A percentile compares a stretch with the other conserved stretches of the same genome.
Evolutionary conservation across 2,329 filamentous ascomycete species (phyloP).

Genomic region (Zymoseptoria crescenta): DNA sequence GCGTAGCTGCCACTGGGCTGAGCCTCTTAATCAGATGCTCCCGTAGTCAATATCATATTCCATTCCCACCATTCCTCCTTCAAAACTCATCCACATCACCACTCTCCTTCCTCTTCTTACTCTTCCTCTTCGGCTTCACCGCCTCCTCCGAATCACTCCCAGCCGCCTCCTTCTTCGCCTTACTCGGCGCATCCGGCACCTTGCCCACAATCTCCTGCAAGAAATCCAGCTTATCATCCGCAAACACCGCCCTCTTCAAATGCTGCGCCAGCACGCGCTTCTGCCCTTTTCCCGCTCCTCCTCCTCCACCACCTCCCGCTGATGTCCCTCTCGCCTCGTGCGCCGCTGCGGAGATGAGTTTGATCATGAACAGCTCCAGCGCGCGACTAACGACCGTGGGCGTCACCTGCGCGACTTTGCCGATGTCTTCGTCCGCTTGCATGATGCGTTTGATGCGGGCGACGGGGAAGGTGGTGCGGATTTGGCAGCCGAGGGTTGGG

Average conservation of each 20-base stretch:
- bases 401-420: constrained; percentile 95
- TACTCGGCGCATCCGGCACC: constrained; percentile 58
- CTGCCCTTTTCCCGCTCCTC: constrained; percentile 40
- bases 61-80: neutral
- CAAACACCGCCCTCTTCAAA: constrained; percentile 82
- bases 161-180: constrained; percentile 32
- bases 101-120: constrained; percentile 23
- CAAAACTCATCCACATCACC: constrained; percentile 13
- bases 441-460: constrained; percentile 98
- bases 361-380: constrained; percentile 95
- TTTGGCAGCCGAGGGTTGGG: constrained; percentile 50
- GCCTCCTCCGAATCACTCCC: constrained; percentile 24
- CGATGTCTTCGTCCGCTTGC: constrained; percentile 97
- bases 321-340: constrained; percentile 57
- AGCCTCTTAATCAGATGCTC: too few species aligned
- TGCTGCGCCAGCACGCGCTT: constrained; percentile 87
- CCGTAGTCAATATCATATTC: neutral
- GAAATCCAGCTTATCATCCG: constrained; percentile 91
- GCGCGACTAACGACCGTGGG: constrained; percentile 84
- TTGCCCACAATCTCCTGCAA: constrained; percentile 82
- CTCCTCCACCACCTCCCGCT: constrained; percentile 5
- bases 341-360: constrained; percentile 80
- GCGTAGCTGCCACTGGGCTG: too few species aligned
- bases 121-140: constrained; percentile 16
- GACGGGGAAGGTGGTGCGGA: constrained; percentile 93